phyloP scores from a whole-genome alignment of 768 basidiomycete species.

The Leccinum barrowsii region DNA sequence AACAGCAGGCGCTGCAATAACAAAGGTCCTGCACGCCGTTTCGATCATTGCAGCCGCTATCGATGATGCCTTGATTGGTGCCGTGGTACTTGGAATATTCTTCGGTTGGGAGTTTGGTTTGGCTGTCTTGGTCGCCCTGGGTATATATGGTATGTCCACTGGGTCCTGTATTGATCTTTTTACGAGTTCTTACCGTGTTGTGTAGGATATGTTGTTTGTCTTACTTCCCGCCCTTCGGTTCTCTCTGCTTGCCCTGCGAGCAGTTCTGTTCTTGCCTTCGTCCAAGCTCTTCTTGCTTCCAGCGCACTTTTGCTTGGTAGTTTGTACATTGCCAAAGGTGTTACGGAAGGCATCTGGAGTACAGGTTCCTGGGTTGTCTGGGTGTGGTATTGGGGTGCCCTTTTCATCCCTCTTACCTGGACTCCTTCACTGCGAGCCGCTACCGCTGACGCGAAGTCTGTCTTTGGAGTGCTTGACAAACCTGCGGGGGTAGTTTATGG shows the following conservation, averaged over 20 bases:
- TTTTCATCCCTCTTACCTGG: slow-evolving; percentile 34
- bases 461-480: slow-evolving; percentile 77
- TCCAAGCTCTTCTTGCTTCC: slow-evolving; percentile 81
- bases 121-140: slow-evolving; percentile 70
- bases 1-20: slow-evolving; percentile 8
- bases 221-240: slow-evolving; percentile 9
- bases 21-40: slow-evolving; percentile 15
- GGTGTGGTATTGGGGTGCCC: slow-evolving; percentile 30
- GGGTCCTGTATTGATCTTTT: neutral
- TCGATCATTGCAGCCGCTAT: slow-evolving; percentile 79
- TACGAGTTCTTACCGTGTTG: neutral
- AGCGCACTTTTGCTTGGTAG: slow-evolving; percentile 75
- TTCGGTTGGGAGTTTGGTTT: slow-evolving; percentile 67
- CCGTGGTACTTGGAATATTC: slow-evolving; percentile 56
- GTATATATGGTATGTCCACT: slow-evolving; percentile 57
- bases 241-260: slow-evolving; percentile 6
- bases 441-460: slow-evolving; percentile 72
- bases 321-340: slow-evolving; percentile 26
- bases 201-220: slow-evolving; percentile 17
- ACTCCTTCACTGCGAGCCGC: slow-evolving; percentile 60
- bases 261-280: slow-evolving; percentile 23
- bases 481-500: slow-evolving; percentile 84
- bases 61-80: slow-evolving; percentile 72
- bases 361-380: slow-evolving; percentile 27
- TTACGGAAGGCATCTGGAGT: slow-evolving; percentile 28